Base-by-base conservation (phyloP, 805 yeast genomes). In the Lachancea quebecensis region DNA sequence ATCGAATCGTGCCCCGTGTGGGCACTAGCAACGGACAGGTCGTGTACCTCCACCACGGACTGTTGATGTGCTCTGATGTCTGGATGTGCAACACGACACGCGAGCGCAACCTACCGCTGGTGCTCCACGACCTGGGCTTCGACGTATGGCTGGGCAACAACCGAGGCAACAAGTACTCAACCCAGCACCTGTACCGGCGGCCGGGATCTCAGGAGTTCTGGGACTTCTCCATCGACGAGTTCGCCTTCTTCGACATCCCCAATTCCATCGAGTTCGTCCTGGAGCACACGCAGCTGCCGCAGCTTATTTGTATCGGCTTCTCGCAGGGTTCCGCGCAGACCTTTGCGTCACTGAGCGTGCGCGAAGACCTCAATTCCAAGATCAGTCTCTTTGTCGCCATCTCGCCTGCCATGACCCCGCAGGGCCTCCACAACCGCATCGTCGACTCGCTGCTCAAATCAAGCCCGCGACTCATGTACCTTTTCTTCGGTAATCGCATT, bases 141-240 rank as follows among this genome's bases (percentile, higher is more conserved):
- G 99, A 91, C 59, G 97, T 91, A 5, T 91, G 95, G 91, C 69
- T 91, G 50, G 98, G 98, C 1, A 88, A 87, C 63, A 88, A 87
- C 58, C 73, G 96, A 47, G 96, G 96, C 10, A 93, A 91, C 67
- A 93, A 91, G 67, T 91, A 91, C 67, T 83, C 95, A 2, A 81
- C 82, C 48, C 89, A 89, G 55, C 96, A 91, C 64, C 47, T 73
- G 12, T 50, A 59, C n/a, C 59, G 68, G 32, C 62, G 61, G 36
- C 72, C 80, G 12, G 64, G 59, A 25, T 66, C 70, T 1, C 47
- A 41, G 3, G 55, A 53, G 60, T 91, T 88, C 63, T 90, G 98
- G 98, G 81, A 89, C 65, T 90, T 88, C 59, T 81, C 91, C 31
- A 69, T 90, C 39, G 97, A 91, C 65, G 96, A 90, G 62, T 86